Conservation (phyloP, 1,284 basidiomycete genomes). For the Marasmius sp. region DNA sequence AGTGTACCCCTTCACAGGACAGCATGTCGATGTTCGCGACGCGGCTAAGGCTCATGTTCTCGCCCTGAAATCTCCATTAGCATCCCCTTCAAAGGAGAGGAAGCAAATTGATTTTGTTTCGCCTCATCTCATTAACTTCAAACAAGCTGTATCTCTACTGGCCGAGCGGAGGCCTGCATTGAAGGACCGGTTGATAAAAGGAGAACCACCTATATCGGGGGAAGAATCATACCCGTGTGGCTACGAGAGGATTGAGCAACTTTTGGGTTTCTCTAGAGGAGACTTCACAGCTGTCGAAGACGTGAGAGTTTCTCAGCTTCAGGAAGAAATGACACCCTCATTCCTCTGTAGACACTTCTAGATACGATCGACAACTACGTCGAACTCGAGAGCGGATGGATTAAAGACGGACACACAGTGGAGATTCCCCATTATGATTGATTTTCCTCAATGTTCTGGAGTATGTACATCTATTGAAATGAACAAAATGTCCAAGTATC, state of each 20-base stretch:
- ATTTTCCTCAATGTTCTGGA: no score
- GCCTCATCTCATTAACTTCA: constrained; percentile 2
- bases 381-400: constrained; percentile 7
- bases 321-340: neutral
- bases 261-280: constrained; percentile 4
- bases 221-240: neutral
- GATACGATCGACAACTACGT: constrained; percentile 9
- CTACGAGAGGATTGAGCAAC: neutral
- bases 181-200: constrained; percentile 3
- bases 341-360: constrained; percentile 2
- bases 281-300: neutral
- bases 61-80: constrained; percentile 9
- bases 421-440: constrained; percentile 2
- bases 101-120: constrained; percentile 9
- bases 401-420: constrained; percentile 4
- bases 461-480: no score
- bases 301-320: neutral
- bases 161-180: constrained; percentile 9
- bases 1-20: neutral
- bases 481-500: no score
- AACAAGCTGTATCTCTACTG: constrained; percentile 3
- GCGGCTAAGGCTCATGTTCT: constrained; percentile 11
- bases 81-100: neutral
- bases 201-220: neutral
- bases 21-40: constrained; percentile 14